Percentiles rank a stretch among this genome's conserved stretches.
phyloP scores from a whole-genome alignment of 2,329 filamentous ascomycete genomes.

The Microdochium paspali region DNA sequence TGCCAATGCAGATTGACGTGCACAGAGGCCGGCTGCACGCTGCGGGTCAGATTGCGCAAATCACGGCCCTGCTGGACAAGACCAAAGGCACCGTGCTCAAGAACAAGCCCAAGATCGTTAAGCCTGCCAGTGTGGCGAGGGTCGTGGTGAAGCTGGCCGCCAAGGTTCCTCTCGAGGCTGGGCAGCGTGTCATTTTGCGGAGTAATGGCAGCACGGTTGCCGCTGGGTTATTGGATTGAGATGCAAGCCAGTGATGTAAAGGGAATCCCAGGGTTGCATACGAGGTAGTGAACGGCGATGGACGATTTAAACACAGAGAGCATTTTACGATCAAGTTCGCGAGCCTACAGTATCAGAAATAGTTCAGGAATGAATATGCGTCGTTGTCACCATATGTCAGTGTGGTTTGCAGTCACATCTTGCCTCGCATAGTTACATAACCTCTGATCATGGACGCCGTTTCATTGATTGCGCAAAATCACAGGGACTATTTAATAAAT shows the following conservation, averaged over 20 bases:
- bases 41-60: slow-evolving; percentile 61
- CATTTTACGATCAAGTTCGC: no score
- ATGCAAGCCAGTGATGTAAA: background rate
- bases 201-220: slow-evolving; percentile 77
- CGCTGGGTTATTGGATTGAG: slow-evolving; percentile 71
- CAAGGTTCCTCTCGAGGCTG: slow-evolving; percentile 71
- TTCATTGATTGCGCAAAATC: no score
- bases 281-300: no score
- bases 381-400: no score
- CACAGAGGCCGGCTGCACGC: slow-evolving; percentile 78
- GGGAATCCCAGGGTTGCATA: no score
- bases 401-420: no score
- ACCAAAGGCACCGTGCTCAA: slow-evolving; percentile 64
- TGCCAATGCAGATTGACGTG: slow-evolving; percentile 83
- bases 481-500: no score
- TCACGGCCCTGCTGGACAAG: slow-evolving; percentile 72
- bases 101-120: slow-evolving; percentile 77
- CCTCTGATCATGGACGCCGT: no score
- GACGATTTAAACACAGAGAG: no score
- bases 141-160: slow-evolving; percentile 65
- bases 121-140: slow-evolving; percentile 68
- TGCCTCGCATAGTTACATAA: no score
- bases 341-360: no score
- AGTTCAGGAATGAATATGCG: no score
- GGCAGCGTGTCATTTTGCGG: slow-evolving; percentile 71